phyloP scores from a whole-genome alignment of 352 stramenopile genomes.

The Globisporangium camurandrum region DNA sequence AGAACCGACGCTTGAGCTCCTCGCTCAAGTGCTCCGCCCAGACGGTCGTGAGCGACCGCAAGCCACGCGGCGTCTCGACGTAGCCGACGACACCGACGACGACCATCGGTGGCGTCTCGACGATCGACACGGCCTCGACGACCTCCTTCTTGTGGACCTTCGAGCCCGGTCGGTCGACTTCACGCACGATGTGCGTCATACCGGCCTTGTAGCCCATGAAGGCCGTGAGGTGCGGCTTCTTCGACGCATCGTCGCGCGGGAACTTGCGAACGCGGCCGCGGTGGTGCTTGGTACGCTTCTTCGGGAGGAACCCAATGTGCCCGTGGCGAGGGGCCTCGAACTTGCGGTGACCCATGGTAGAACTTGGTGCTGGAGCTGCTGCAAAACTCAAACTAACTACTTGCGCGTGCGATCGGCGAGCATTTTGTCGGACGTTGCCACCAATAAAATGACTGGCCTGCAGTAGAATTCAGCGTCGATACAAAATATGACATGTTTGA shows the following conservation, averaged over 20 bases:
- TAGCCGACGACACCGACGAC: constrained; percentile 99
- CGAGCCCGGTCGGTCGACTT: constrained; percentile 97
- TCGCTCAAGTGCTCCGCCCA: constrained; percentile 99
- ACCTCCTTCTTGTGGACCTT: constrained; percentile 99
- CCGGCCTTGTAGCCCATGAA: constrained; percentile 99
- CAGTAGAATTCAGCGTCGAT: too few relatives aligned
- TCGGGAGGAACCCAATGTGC: constrained; percentile 98
- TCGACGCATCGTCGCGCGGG: constrained; percentile 95
- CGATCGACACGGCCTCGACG: constrained; percentile 98
- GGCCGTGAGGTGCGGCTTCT: constrained; percentile 96
- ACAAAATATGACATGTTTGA: too few relatives aligned
- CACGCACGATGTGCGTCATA: constrained; percentile 99
- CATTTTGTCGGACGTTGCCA: too few relatives aligned
- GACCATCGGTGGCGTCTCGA: constrained; percentile 99
- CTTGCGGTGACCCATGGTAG: constrained; percentile 96
- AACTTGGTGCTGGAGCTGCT: constrained; percentile 56
- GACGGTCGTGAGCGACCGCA: constrained; percentile 98
- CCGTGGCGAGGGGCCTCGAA: constrained; percentile 96
- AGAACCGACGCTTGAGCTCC: constrained; percentile 98
- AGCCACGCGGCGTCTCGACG: constrained; percentile 98
- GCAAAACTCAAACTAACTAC: constrained; percentile 74
- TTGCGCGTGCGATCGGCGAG: neutral
- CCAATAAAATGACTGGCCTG: neutral
- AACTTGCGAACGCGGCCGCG: constrained; percentile 98
- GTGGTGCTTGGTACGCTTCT: constrained; percentile 99